Conservation (phyloP, 2,329 filamentous ascomycete genomes). For the Nigrospora oryzae region DNA sequence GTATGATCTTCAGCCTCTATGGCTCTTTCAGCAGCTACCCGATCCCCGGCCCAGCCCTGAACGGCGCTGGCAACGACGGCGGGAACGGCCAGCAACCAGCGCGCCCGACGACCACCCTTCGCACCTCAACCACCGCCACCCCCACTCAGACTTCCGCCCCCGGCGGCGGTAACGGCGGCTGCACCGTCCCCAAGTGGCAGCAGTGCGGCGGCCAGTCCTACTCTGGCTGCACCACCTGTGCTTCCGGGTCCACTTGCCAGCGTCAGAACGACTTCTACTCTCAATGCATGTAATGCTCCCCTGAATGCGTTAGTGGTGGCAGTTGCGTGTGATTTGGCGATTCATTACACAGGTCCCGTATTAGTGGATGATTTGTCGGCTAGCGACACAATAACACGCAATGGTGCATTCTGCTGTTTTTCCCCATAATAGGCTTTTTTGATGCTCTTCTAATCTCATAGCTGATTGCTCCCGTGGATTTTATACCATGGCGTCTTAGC, state of each 20-base stretch:
- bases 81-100: not conserved
- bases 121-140: not conserved
- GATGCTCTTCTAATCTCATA: too few relatives aligned
- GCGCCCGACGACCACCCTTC: not conserved
- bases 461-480: too few relatives aligned
- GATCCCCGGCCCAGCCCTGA: slow-evolving; percentile 13
- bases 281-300: too few relatives aligned
- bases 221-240: not conserved
- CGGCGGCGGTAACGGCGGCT: not conserved
- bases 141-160: not conserved
- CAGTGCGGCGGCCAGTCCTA: not conserved
- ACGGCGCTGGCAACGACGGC: not conserved
- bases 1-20: slow-evolving; percentile 16
- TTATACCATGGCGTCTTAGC: too few relatives aligned
- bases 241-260: not conserved
- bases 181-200: not conserved
- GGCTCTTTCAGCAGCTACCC: slow-evolving; percentile 11
- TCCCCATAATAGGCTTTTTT: too few relatives aligned
- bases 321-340: too few relatives aligned
- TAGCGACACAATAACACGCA: too few relatives aligned
- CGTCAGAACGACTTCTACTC: not conserved
- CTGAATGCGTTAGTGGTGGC: too few relatives aligned
- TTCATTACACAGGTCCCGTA: too few relatives aligned
- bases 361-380: too few relatives aligned
- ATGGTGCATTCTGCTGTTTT: too few relatives aligned